phyloP scores from a whole-genome alignment of 805 yeast species.

The Metschnikowia lochheadii region DNA sequence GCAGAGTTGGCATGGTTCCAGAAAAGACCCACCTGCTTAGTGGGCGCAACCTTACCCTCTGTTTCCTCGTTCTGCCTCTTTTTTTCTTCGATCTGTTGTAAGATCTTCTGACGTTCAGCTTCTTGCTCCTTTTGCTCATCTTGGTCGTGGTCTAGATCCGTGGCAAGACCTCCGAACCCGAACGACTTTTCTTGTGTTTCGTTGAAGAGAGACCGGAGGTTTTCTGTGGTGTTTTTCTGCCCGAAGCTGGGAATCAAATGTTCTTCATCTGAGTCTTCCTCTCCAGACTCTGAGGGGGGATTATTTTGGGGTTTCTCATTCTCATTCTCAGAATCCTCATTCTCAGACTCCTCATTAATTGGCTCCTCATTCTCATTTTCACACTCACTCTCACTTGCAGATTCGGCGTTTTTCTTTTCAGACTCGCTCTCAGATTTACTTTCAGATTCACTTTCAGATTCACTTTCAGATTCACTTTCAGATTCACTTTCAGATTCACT shows the following conservation, averaged over 20 bases:
- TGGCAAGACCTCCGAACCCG: constrained; percentile 38
- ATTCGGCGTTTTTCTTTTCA: too few relatives aligned
- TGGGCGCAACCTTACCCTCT: constrained; percentile 20
- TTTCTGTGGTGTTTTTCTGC: constrained; percentile 49
- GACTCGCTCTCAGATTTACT: constrained; percentile 15
- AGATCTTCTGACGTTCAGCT: constrained; percentile 22
- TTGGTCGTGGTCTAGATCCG: constrained; percentile 17
- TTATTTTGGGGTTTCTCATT: constrained; percentile 18
- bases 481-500: constrained; percentile 1
- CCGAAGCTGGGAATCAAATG: constrained; percentile 58
- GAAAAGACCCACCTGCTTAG: constrained; percentile 50
- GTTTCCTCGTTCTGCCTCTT: constrained; percentile 26
- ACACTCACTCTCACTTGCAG: too few relatives aligned
- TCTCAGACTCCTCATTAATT: too few relatives aligned
- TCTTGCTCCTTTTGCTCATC: constrained; percentile 7
- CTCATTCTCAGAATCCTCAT: too few relatives aligned
- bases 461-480: background rate
- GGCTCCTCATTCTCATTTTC: too few relatives aligned
- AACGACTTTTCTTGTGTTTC: constrained; percentile 25
- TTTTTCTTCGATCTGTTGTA: constrained; percentile 29
- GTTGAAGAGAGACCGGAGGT: constrained; percentile 57
- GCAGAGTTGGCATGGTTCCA: constrained; percentile 86
- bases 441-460: background rate
- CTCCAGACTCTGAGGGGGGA: too few relatives aligned
- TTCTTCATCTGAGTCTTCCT: constrained; percentile 17